Evolutionary conservation across 768 basidiomycete genomes (phyloP).

Genomic region (Lentinula boryana): DNA sequence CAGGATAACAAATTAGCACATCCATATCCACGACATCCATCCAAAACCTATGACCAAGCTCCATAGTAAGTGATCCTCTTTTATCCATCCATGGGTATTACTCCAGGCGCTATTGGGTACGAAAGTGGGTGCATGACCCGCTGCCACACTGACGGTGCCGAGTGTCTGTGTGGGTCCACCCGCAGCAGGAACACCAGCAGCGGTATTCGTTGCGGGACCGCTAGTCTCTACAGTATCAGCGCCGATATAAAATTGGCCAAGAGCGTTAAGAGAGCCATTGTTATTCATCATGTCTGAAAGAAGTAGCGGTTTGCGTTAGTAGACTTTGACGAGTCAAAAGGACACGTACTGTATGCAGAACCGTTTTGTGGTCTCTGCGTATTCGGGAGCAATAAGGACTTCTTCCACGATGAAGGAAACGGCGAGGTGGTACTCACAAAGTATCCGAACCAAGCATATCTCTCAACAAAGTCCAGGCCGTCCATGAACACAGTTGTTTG

Average conservation of each 20-base stretch:
- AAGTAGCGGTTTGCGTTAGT: neutral
- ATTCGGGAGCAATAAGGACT: neutral
- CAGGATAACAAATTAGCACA: too few relatives aligned
- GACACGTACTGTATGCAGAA: constrained; percentile 34
- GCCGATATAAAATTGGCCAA: constrained; percentile 40
- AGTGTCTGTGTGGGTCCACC: neutral
- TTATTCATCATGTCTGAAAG: constrained; percentile 34
- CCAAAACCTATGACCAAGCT: neutral
- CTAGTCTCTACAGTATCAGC: constrained; percentile 30
- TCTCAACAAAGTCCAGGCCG: constrained; percentile 48
- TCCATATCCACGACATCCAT: neutral
- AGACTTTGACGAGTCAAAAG: neutral
- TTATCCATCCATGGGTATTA: neutral
- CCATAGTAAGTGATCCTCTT: too few relatives aligned
- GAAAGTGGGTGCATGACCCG: constrained; percentile 8
- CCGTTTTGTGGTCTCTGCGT: constrained; percentile 33
- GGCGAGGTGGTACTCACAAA: constrained; percentile 26
- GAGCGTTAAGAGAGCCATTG: constrained; percentile 37
- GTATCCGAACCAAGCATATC: constrained; percentile 61
- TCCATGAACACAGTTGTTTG: constrained; percentile 52
- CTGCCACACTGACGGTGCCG: constrained; percentile 3
- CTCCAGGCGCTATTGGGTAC: neutral
- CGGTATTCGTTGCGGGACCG: constrained; percentile 9
- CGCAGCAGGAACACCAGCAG: neutral
- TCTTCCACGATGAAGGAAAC: neutral